phyloP scores from a whole-genome alignment of 1,284 basidiomycete genomes.

The Microstroma glucosiphilum region DNA sequence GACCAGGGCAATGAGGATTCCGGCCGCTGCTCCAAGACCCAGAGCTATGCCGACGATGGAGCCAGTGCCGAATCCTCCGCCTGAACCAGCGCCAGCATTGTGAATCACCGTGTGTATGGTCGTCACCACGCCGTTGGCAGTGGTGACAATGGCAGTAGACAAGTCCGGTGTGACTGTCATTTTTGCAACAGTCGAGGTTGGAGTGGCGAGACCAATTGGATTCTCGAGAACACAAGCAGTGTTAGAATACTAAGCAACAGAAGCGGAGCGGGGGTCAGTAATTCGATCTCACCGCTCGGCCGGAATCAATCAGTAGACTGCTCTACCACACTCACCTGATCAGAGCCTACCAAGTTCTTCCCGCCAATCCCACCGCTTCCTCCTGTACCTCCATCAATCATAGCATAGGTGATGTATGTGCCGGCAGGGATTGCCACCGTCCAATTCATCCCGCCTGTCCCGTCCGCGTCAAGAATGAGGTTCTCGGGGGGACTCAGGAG shows the following conservation, averaged over 20 bases:
- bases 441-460: neutral
- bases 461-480: neutral
- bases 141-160: conserved; percentile 25
- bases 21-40: conserved; percentile 21
- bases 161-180: conserved; percentile 21
- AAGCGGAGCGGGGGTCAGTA: conserved; percentile 23
- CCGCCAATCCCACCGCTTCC: neutral
- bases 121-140: conserved; percentile 20
- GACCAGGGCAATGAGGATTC: conserved; percentile 17
- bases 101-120: conserved; percentile 25
- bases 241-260: conserved; percentile 22
- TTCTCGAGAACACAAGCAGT: conserved; percentile 18
- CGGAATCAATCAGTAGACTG: too few species aligned
- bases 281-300: too few species aligned
- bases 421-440: neutral
- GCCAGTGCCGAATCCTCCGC: conserved; percentile 7
- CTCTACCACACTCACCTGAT: conserved; percentile 17
- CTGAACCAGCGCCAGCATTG: conserved; percentile 22
- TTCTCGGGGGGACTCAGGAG: neutral
- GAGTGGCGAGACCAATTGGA: conserved; percentile 18
- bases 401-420: neutral
- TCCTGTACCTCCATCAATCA: neutral
- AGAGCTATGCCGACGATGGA: conserved; percentile 15
- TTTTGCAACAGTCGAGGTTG: conserved; percentile 19
- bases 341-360: neutral